phyloP scores from a whole-genome alignment of 805 yeast genomes.

The Diddensiella santjacobensis region DNA sequence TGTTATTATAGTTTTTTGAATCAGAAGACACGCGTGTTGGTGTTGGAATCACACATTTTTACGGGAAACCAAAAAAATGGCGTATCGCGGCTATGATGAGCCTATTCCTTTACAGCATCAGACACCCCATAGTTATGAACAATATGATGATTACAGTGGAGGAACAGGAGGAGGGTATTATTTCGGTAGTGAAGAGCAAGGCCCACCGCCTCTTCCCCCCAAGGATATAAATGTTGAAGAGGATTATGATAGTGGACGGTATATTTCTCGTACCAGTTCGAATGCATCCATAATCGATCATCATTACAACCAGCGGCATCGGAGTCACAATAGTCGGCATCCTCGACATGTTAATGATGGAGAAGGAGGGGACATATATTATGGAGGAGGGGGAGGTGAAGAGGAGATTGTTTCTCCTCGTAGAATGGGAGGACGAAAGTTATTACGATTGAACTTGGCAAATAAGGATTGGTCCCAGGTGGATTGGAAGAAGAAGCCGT shows the following conservation, averaged over 20 bases:
- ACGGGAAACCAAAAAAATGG: not conserved
- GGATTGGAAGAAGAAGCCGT: constrained; percentile 30
- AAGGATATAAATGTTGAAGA: not conserved
- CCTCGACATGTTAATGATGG: not conserved
- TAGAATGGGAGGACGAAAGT: not conserved
- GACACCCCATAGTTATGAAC: not conserved
- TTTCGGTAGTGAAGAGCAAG: not conserved
- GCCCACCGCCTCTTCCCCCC: constrained; percentile 4
- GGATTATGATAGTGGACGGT: not conserved
- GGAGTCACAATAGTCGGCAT: too few relatives aligned
- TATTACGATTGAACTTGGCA: not conserved
- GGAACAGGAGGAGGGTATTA: too few relatives aligned
- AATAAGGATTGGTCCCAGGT: not conserved
- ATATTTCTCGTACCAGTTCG: not conserved
- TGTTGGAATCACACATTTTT: too few relatives aligned
- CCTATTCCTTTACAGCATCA: constrained; percentile 1
- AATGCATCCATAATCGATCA: not conserved
- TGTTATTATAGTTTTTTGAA: too few relatives aligned
- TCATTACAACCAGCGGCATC: not conserved
- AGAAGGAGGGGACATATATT: not conserved
- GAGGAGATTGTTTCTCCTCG: not conserved
- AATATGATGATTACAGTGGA: not conserved
- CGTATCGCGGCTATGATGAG: constrained; percentile 1
- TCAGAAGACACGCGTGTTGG: too few relatives aligned
- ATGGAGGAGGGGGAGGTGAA: constrained; percentile 3